Conservation (phyloP, 2,329 filamentous ascomycete genomes). For the Cadophora malorum region DNA sequence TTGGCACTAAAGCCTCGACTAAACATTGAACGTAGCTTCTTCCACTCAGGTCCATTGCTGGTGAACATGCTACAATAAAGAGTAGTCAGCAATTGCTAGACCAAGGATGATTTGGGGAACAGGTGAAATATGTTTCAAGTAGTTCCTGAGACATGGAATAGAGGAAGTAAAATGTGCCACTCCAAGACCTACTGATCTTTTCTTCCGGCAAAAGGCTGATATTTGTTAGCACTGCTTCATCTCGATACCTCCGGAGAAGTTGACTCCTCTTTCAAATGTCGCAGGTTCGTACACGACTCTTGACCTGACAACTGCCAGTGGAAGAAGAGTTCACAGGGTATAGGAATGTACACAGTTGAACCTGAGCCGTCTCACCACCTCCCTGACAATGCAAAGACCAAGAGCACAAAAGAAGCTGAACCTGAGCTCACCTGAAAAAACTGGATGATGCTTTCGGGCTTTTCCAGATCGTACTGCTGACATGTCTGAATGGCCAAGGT, state of each 20-base stretch:
- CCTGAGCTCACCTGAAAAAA: conserved; percentile 24
- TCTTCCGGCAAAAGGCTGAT: conserved; percentile 28
- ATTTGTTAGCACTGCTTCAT: background rate
- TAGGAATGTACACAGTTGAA: background rate
- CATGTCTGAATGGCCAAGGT: conserved; percentile 33
- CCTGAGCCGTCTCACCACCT: background rate
- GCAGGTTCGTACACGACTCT: too few species aligned
- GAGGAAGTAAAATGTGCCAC: too few species aligned
- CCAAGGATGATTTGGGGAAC: too few species aligned
- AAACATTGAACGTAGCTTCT: conserved; percentile 36
- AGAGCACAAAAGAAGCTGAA: too few species aligned
- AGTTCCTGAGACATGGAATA: too few species aligned
- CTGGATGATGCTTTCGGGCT: conserved; percentile 27
- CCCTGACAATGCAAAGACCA: background rate
- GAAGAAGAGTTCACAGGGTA: too few species aligned
- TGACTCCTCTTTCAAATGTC: too few species aligned
- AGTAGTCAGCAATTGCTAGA: too few species aligned
- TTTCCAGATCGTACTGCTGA: conserved; percentile 29
- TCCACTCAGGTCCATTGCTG: conserved; percentile 38
- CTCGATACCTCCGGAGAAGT: background rate
- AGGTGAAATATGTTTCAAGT: too few species aligned
- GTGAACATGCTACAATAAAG: conserved; percentile 27
- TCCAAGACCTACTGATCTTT: conserved; percentile 16
- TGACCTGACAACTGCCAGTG: too few species aligned
- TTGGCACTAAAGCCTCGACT: conserved; percentile 38